Evolutionary conservation across 305 asterid genomes (phyloP), one percentile per base, ranked within the genome.

Genomic region (Ilex paraguariensis): DNA sequence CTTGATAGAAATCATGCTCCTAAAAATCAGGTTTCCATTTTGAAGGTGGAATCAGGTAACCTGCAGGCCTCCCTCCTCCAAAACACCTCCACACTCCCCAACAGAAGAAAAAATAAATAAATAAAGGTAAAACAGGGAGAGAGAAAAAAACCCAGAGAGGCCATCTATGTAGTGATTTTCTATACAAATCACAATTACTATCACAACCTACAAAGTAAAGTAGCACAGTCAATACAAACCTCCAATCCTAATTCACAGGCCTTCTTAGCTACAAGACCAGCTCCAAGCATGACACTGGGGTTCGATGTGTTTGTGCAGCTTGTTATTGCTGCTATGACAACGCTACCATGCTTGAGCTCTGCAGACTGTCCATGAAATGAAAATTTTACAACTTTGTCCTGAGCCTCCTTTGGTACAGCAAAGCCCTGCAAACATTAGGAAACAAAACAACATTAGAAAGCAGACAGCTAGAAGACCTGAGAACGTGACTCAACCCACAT

Each of bases 231-330:
- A 17, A 17, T 10, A 82, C 95, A 54, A 66, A 88, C 96, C 95
- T 88, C 83, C 72, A 88, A 73, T 9, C 96, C 96, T 74, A 88
- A 61, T 65, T 88, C 95, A 57, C 87, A 86, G 42, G 96, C 95
- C 76, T 82, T 88, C 86, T 88, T 88, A 13, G 96, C 96, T 60
- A 88, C 96, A 61, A 88, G 90, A 65, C 86, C 96, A 66, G 96
- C 96, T 67, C 96, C 96, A 75, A 88, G 91, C 96, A 88, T 88
- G 71, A 88, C 95, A 75, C 91, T 88, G 64, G 96, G 96, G 79
- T 88, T 88, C 56, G 96, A 88, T 51, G 96, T 88, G 75, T 88
- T 88, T 57, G 95, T 88, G 74, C 96, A 88, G 54, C 96, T 88
- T 54, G 96, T 88, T 62, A 88, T 84, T 64, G 95, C 95, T 54